Base-by-base conservation (phyloP, 1,284 basidiomycete genomes). In the Cryptococcus sp. region DNA sequence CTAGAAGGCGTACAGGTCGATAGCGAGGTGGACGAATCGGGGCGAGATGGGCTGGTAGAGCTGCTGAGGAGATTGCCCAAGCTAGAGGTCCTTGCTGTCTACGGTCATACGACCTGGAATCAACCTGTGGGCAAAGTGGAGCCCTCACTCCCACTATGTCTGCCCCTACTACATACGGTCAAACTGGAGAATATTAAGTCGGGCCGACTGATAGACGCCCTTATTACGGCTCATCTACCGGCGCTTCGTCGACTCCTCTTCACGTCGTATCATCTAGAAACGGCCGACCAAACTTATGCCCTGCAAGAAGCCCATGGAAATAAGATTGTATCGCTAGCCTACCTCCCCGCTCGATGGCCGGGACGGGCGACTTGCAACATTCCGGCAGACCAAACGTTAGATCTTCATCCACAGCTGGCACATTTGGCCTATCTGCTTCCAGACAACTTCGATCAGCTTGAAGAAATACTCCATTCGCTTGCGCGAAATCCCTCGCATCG, bases 341-440 rank as follows among this genome's bases (percentile, higher is more conserved):
- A 91, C 52, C 84, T 85, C 50, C 86, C 87, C 1, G 85, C 85
- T 0, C 87, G 87, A 43, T 90, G 87, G 86, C 89, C 88, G 0
- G 85, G 84, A 3, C 80, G 80, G 45, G 25, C 27, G 16, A 80
- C 85, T 50, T 64, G 65, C 60, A 82, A 86, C 17, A 85, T 87
- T 2, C 89, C 88, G 85, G 39, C 88, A 84, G 22, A 61, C 62
- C 60, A 67, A 52, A 65, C 59, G 22, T 60, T 66, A 16, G 56
- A 61, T n/a, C 56, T 68, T 41, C 68, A 61, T 43, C 78, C 73
- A 17, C 68, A 64, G 51, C 81, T 82, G 67, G 73, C 43, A 39
- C 69, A 58, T 50, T 51, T 71, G 39, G 47, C 70, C 23, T 68
- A 76, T 47, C 68, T 75, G 2, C 53, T 69, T 40, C 73, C 65